Percentiles rank a stretch among this genome's conserved stretches.
phyloP scores from a whole-genome alignment of 2,329 filamentous ascomycete genomes.

The Ceratocystis alfenasii region DNA sequence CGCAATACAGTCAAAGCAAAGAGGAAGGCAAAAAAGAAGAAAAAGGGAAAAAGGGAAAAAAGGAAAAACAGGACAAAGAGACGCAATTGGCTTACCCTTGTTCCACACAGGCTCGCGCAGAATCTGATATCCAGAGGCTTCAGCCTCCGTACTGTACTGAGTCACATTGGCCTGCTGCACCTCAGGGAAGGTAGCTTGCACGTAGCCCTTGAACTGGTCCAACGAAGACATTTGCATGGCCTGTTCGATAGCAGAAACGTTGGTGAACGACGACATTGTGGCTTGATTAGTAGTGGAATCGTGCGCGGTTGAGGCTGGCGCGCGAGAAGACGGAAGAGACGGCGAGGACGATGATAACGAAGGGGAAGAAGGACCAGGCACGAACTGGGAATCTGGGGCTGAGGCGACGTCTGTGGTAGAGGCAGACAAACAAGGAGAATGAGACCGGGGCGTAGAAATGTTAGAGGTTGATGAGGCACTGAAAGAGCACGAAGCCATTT shows the following conservation, averaged over 20 bases:
- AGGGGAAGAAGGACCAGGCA: slow-evolving; percentile 28
- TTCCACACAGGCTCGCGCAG: slow-evolving; percentile 53
- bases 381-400: slow-evolving; percentile 39
- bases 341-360: neutral
- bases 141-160: slow-evolving; percentile 40
- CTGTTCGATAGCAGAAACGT: slow-evolving; percentile 46
- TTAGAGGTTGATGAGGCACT: slow-evolving; percentile 37
- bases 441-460: slow-evolving; percentile 44
- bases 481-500: slow-evolving; percentile 27
- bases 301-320: slow-evolving; percentile 36
- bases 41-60: slow-evolving; percentile 16
- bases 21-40: slow-evolving; percentile 3
- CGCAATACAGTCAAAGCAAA: slow-evolving; percentile 13
- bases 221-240: slow-evolving; percentile 49
- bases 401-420: slow-evolving; percentile 28
- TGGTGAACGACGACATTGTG: slow-evolving; percentile 40
- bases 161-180: slow-evolving; percentile 43
- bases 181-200: slow-evolving; percentile 43
- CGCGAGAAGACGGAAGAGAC: slow-evolving; percentile 26
- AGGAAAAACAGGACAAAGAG: slow-evolving; percentile 4
- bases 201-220: slow-evolving; percentile 49
- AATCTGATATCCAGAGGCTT: slow-evolving; percentile 49
- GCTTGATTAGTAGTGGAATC: slow-evolving; percentile 39
- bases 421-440: slow-evolving; percentile 30
- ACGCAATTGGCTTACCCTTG: slow-evolving; percentile 41